Percentiles rank a stretch among this genome's conserved stretches.
Evolutionary conservation across 805 yeast genomes (phyloP).

Genomic region (Lipomyces sp.): DNA sequence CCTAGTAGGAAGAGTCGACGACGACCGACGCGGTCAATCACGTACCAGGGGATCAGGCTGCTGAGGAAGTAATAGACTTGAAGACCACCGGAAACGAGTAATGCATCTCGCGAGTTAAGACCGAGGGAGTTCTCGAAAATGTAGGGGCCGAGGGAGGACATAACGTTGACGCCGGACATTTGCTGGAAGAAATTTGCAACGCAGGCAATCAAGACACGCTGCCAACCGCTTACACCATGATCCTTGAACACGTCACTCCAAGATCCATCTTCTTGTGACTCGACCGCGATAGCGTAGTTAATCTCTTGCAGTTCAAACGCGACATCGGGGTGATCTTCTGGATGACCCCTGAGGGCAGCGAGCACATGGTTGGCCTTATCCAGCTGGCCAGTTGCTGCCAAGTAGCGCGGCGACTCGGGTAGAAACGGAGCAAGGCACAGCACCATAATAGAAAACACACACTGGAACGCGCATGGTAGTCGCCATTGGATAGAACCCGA

Average conservation of each 20-base stretch:
- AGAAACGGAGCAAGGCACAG: conserved; percentile 59
- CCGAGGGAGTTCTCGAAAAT: conserved; percentile 25
- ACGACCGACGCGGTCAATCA: conserved; percentile 57
- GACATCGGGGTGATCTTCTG: too few species aligned
- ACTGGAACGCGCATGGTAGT: conserved; percentile 67
- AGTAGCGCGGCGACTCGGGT: conserved; percentile 79
- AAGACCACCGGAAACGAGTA: conserved; percentile 24
- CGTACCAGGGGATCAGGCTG: conserved; percentile 27
- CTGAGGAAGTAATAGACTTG: conserved; percentile 25
- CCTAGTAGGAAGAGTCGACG: conserved; percentile 61
- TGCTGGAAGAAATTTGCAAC: conserved; percentile 53
- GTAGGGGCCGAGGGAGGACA: conserved; percentile 41
- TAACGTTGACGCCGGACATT: conserved; percentile 48
- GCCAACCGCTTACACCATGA: conserved; percentile 54
- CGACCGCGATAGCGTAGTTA: conserved; percentile 27
- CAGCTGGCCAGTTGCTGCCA: conserved; percentile 59
- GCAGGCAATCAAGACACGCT: conserved; percentile 51
- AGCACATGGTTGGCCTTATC: conserved; percentile 53
- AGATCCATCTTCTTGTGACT: conserved; percentile 25
- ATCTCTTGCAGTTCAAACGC: conserved; percentile 25
- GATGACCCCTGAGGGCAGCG: conserved; percentile 78
- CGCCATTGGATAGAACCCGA: conserved; percentile 31
- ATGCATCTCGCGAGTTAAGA: conserved; percentile 11
- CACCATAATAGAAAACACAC: conserved; percentile 59
- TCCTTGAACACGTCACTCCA: conserved; percentile 43